Conservation (phyloP, 495 filamentous ascomycete species). For the Aspergillus olivimuriae region DNA sequence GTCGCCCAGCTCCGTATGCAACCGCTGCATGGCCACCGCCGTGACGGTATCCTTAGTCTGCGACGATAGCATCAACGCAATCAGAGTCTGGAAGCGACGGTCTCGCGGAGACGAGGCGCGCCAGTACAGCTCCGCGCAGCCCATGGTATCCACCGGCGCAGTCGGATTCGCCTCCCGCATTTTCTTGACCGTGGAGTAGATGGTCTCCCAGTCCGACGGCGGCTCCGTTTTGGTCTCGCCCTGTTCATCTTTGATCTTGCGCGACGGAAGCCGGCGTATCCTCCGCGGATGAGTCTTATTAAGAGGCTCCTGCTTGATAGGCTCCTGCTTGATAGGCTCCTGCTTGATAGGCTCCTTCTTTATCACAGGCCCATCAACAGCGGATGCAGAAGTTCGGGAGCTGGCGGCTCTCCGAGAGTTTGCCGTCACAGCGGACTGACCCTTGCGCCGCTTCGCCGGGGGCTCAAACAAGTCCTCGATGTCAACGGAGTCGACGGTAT, state of each 20-base stretch:
- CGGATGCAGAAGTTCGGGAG: slow-evolving; percentile 11
- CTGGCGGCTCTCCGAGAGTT: slow-evolving; percentile 14
- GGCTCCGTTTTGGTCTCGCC: slow-evolving; percentile 53
- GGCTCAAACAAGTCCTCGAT: slow-evolving; percentile 58
- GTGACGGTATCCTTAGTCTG: slow-evolving; percentile 97
- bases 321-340: no score
- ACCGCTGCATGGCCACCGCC: slow-evolving; percentile 70
- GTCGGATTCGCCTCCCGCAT: slow-evolving; percentile 70
- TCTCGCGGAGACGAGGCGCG: slow-evolving; percentile 42
- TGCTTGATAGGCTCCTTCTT: no score
- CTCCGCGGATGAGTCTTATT: slow-evolving; percentile 27
- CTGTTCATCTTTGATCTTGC: slow-evolving; percentile 51
- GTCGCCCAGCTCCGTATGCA: slow-evolving; percentile 66
- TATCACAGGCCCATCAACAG: no score
- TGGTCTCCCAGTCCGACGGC: slow-evolving; percentile 77
- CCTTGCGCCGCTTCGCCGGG: slow-evolving; percentile 47
- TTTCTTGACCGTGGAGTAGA: slow-evolving; percentile 68
- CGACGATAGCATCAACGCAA: slow-evolving; percentile 90
- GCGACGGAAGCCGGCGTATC: slow-evolving; percentile 55
- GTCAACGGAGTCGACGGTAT: slow-evolving; percentile 41
- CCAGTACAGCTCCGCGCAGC: slow-evolving; percentile 69
- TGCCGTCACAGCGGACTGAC: slow-evolving; percentile 21
- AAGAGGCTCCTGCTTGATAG: slow-evolving; percentile 21
- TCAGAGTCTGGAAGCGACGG: slow-evolving; percentile 82
- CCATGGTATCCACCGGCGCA: slow-evolving; percentile 97